Conservation (phyloP, 441 rosid species). For the Brassica hybrid region DNA sequence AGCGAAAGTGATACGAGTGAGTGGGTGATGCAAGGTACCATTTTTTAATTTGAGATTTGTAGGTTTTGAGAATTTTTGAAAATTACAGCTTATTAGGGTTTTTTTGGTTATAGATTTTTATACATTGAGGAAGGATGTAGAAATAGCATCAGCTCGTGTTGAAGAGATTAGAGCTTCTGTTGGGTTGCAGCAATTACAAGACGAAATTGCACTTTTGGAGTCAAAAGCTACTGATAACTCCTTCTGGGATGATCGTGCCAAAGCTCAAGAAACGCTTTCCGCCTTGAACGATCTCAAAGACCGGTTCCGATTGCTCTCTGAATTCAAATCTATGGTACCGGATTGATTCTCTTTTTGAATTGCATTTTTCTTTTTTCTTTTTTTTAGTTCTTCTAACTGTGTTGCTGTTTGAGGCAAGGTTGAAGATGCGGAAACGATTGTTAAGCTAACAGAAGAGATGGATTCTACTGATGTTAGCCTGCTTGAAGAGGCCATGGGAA, state of each 20-base stretch:
- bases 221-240: conserved; percentile 69
- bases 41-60: background rate
- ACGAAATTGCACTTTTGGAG: conserved; percentile 64
- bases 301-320: conserved; percentile 59
- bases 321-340: conserved; percentile 69
- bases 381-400: background rate
- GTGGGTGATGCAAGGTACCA: conserved; percentile 72
- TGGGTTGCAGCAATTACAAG: conserved; percentile 58
- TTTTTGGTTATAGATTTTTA: conserved; percentile 66
- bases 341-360: background rate
- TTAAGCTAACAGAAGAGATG: conserved; percentile 90
- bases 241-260: conserved; percentile 83
- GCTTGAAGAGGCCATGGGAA: conserved; percentile 78
- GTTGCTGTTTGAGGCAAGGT: conserved; percentile 49
- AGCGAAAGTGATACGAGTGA: conserved; percentile 58
- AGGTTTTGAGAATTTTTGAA: background rate
- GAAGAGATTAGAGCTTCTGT: conserved; percentile 72
- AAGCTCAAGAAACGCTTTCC: conserved; percentile 77
- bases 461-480: conserved; percentile 80
- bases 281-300: conserved; percentile 83
- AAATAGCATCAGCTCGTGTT: conserved; percentile 64
- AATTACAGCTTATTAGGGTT: background rate
- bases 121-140: conserved; percentile 82
- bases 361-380: too few species aligned
- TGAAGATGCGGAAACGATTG: conserved; percentile 92